Evolutionary conservation across 257 asterid species (phyloP).

Genomic region (Rehmannia glutinosa): DNA sequence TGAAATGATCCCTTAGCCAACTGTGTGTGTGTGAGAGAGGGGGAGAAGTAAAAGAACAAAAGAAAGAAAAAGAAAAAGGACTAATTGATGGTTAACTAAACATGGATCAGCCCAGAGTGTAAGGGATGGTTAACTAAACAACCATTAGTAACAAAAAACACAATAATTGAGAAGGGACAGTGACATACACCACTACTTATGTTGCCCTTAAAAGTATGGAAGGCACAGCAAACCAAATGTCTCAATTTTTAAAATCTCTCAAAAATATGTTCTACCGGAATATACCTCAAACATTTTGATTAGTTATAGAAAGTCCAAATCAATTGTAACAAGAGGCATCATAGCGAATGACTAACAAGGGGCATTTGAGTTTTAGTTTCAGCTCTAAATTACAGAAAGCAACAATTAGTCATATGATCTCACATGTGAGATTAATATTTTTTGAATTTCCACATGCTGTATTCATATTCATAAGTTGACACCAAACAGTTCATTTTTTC

Average conservation of each 20-base stretch:
- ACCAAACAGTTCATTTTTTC: neutral
- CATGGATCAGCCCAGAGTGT: neutral
- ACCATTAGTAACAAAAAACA: neutral
- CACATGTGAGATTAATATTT: neutral
- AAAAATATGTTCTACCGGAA: neutral
- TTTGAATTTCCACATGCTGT: neutral
- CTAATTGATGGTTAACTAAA: neutral
- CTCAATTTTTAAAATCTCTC: neutral
- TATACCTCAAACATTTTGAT: neutral
- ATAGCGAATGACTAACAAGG: neutral
- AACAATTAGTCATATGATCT: neutral
- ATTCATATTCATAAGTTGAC: neutral
- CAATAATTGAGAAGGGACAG: too few relatives aligned
- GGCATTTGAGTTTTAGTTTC: neutral
- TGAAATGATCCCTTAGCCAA: conserved; percentile 7
- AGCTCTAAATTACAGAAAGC: neutral
- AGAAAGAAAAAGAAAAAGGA: neutral
- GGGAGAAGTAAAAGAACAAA: neutral
- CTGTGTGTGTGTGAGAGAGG: neutral
- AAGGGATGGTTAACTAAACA: neutral
- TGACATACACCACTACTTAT: neutral
- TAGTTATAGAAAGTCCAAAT: neutral
- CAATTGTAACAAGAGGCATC: conserved; percentile 1
- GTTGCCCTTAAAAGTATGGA: neutral
- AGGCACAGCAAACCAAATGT: neutral